phyloP scores from a whole-genome alignment of 2,329 filamentous ascomycete genomes.

The Chalaropsis ovoidea region DNA sequence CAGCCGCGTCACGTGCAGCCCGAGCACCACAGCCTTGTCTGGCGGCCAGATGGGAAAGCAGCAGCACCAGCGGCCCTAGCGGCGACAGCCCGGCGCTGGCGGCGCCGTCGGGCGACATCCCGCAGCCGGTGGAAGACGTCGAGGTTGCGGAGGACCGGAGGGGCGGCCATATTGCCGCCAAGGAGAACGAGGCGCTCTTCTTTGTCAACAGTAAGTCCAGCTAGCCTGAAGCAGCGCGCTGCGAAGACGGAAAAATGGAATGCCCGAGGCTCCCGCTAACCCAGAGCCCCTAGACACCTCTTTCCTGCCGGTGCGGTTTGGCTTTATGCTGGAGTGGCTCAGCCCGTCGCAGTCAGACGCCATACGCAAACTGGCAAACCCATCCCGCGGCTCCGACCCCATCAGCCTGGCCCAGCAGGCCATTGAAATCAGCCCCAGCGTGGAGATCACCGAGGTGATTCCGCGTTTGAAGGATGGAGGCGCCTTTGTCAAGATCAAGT shows the following conservation, averaged over 20 bases:
- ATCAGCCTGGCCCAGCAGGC: constrained; percentile 49
- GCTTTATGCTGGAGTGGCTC: constrained; percentile 23
- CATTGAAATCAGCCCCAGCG: constrained; percentile 49
- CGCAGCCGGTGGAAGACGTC: constrained; percentile 23
- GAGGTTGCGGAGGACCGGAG: constrained; percentile 48
- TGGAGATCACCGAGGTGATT: constrained; percentile 70
- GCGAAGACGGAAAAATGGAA: neutral
- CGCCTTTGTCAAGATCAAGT: constrained; percentile 78
- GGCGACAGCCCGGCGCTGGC: constrained; percentile 13
- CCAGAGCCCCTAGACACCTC: constrained; percentile 15
- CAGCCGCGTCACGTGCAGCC: neutral
- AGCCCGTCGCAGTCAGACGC: constrained; percentile 20
- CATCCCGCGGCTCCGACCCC: constrained; percentile 46
- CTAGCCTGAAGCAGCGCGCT: neutral
- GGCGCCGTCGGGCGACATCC: constrained; percentile 19
- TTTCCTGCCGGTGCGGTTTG: constrained; percentile 22
- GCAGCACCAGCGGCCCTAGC: neutral
- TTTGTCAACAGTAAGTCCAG: constrained; percentile 71
- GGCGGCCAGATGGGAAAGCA: constrained; percentile 26
- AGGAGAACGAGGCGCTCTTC: constrained; percentile 67
- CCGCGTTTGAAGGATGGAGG: constrained; percentile 85
- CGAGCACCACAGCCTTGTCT: neutral
- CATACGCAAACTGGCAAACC: constrained; percentile 38
- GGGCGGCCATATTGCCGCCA: constrained; percentile 70
- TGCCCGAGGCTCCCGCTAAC: neutral